Conservation (phyloP, 2,329 filamentous ascomycete genomes). For the Diaporthe sp. region DNA sequence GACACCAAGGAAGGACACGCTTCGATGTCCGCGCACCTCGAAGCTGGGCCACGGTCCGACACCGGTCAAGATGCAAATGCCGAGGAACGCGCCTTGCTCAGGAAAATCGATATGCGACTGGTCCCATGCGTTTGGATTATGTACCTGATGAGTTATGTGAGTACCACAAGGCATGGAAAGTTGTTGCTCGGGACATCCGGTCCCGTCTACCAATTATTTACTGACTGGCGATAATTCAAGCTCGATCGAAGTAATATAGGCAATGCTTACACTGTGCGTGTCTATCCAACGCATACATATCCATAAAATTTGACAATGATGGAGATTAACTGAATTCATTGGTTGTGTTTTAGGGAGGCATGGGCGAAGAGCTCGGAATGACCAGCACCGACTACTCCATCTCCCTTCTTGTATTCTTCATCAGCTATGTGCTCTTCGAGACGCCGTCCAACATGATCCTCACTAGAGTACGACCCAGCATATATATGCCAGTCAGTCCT, state of each 20-base stretch:
- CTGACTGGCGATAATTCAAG: not conserved
- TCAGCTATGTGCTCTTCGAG: slow-evolving; percentile 57
- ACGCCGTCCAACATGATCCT: slow-evolving; percentile 58
- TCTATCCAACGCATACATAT: no score
- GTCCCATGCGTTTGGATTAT: slow-evolving; percentile 53
- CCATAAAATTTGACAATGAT: fast-evolving
- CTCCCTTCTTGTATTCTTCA: slow-evolving; percentile 50
- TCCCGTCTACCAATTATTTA: no score
- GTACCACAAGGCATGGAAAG: slow-evolving; percentile 49
- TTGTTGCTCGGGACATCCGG: not conserved
- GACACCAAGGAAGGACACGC: not conserved
- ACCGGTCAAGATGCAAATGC: not conserved
- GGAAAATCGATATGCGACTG: slow-evolving; percentile 53
- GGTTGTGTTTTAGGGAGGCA: slow-evolving; percentile 39
- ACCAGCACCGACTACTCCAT: slow-evolving; percentile 54
- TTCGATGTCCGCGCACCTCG: not conserved
- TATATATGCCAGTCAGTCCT: slow-evolving; percentile 45
- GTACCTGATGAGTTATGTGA: slow-evolving; percentile 54
- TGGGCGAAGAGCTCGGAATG: slow-evolving; percentile 53
- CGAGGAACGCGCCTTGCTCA: slow-evolving; percentile 24
- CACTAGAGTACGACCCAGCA: slow-evolving; percentile 51
- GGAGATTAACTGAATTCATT: not conserved
- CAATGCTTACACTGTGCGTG: slow-evolving; percentile 54
- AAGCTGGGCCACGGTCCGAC: not conserved
- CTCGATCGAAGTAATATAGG: slow-evolving; percentile 30